Evolutionary conservation across 2,329 filamentous ascomycete species (phyloP), one percentile per base, ranked within the genome.

Genomic region (Penicillium sp.): DNA sequence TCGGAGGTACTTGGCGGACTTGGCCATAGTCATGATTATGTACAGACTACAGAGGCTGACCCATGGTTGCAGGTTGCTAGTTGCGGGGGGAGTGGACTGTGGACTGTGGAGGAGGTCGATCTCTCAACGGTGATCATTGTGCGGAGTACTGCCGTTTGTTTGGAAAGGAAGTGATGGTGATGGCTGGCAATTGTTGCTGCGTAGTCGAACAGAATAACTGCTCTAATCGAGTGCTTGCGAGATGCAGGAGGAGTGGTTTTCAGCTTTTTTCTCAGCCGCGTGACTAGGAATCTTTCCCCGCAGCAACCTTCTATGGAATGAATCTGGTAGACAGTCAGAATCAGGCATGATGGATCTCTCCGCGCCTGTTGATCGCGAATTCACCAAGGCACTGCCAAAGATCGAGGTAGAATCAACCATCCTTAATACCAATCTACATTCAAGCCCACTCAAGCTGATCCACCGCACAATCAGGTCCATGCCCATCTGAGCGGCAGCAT

Each of bases 401-500:
- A 66, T 76, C 39, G 75, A 77, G 68, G 74, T 76, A 66, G 13
- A 61, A 22, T 52, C 18, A 36, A 13, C 36, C 43, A 13, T n/a
- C 13, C 41, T 27, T 0, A 46, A 24, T 31, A 46, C 7, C 18
- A 11, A 35, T n/a, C 18, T 35, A 37, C 6, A 19, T 40, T 14
- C n/a, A 27, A 14, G 44, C 50, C 43, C 36, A 14, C 13, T 31
- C 27, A 49, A 56, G 14, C 50, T 66, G 16, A 62, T 52, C 43
- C 40, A 24, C 43, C n/a, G 27, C 35, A 50, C 37, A 56, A 27
- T 16, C 49, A 92, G 88, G 83, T 94, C 54, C 91, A 95, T 69
- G 90, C 91, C 61, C 90, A 95, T 75, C 82, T 95, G 46, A 90
- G 87, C 41, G 90, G 91, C 54, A 92, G 89, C 73, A 91, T 95